phyloP scores from a whole-genome alignment of 108 stramenopile genomes.

The Tribonema minus region DNA sequence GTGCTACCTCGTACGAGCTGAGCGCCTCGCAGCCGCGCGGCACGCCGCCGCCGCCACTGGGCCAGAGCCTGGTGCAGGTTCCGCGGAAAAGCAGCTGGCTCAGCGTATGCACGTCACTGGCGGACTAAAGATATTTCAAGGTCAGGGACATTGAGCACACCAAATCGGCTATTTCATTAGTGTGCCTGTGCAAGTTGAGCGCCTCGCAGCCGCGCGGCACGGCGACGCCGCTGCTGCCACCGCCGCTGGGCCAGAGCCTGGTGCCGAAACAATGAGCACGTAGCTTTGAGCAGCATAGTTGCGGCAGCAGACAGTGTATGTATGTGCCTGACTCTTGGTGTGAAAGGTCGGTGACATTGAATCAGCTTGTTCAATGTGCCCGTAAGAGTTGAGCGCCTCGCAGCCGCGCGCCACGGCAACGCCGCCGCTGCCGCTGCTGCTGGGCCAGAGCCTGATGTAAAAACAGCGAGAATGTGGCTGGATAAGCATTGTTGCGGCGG shows the following conservation, averaged over 20 bases:
- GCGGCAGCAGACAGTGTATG: no score
- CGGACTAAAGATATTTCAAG: no score
- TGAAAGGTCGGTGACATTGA: no score
- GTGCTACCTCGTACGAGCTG: slow-evolving; percentile 65
- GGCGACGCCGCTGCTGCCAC: no score
- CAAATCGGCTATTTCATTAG: no score
- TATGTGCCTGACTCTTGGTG: no score
- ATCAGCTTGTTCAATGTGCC: no score
- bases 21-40: slow-evolving; percentile 50
- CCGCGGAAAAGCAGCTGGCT: not conserved
- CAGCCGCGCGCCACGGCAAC: slow-evolving; percentile 5
- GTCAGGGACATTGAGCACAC: no score
- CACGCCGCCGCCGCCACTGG: not conserved
- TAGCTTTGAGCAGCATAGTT: no score
- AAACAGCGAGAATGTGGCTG: no score
- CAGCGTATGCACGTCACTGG: not conserved
- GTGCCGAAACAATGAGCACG: no score
- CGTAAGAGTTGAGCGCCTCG: slow-evolving; percentile 66
- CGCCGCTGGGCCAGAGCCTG: not conserved
- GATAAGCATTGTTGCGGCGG: no score
- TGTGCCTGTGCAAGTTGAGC: slow-evolving; percentile 64
- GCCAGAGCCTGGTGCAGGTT: not conserved
- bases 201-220: slow-evolving; percentile 45
- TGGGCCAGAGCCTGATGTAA: not conserved
- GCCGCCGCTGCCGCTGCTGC: not conserved